phyloP scores from a whole-genome alignment of 805 yeast genomes.

The Wickerhamomyces queroliae region DNA sequence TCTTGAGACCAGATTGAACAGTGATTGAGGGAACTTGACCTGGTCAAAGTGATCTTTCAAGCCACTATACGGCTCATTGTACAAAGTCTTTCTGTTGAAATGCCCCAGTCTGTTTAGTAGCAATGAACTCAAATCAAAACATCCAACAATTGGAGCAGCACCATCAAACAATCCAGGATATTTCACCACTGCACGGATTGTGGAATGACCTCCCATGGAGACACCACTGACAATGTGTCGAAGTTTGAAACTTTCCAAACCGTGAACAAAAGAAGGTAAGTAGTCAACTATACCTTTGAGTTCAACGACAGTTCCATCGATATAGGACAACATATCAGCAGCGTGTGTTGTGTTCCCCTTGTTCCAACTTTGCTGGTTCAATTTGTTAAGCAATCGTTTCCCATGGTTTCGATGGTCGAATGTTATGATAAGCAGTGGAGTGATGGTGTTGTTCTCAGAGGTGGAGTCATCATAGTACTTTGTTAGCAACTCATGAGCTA shows the following conservation, averaged over 20 bases:
- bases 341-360: conserved; percentile 15
- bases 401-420: conserved; percentile 22
- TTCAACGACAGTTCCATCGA: conserved; percentile 16
- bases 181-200: conserved; percentile 10
- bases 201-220: conserved; percentile 20
- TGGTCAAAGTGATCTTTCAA: background rate
- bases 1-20: conserved; percentile 7
- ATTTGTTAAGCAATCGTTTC: conserved; percentile 3
- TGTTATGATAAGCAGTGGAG: conserved; percentile 10
- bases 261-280: conserved; percentile 10
- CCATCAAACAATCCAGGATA: conserved; percentile 12
- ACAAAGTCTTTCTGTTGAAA: background rate
- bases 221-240: conserved; percentile 13
- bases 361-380: conserved; percentile 9
- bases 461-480: background rate
- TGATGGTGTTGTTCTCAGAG: too few species aligned
- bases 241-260: conserved; percentile 1
- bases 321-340: conserved; percentile 12
- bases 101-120: conserved; percentile 10
- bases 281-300: conserved; percentile 13
- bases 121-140: conserved; percentile 15
- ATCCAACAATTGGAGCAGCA: conserved; percentile 17
- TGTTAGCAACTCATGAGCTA: background rate
- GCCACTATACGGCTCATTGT: background rate
- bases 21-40: conserved; percentile 2